Evolutionary conservation across 805 yeast genomes (phyloP).

Genomic region (Nakazawaea ernobii): DNA sequence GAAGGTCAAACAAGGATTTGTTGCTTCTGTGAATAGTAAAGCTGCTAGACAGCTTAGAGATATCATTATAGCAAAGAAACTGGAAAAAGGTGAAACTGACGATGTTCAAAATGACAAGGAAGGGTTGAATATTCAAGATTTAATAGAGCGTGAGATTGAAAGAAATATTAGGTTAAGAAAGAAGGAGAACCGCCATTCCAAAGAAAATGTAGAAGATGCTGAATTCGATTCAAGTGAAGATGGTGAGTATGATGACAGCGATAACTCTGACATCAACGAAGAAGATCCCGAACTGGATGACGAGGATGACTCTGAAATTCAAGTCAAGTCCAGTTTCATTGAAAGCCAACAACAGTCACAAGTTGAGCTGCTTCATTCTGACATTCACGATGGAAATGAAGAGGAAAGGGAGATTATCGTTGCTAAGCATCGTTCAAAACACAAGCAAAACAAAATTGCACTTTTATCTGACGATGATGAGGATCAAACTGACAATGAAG

Average conservation of each 20-base stretch:
- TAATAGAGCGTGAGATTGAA: constrained; percentile 19
- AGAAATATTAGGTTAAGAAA: constrained; percentile 12
- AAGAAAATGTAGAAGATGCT: constrained; percentile 12
- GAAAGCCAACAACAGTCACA: not conserved
- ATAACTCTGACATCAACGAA: constrained; percentile 15
- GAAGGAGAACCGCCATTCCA: constrained; percentile 8
- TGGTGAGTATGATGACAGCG: constrained; percentile 20
- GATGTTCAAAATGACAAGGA: constrained; percentile 6
- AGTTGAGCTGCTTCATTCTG: not conserved
- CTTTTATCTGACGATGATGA: constrained; percentile 14
- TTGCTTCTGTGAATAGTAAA: constrained; percentile 1
- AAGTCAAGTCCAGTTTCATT: constrained; percentile 12
- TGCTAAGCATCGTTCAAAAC: constrained; percentile 5
- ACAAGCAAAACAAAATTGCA: not conserved
- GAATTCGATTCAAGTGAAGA: constrained; percentile 17
- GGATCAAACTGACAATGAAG: constrained; percentile 14
- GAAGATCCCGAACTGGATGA: constrained; percentile 17
- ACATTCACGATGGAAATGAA: constrained; percentile 16
- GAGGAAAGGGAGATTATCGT: constrained; percentile 17
- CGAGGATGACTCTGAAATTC: constrained; percentile 19
- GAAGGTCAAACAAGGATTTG: not conserved
- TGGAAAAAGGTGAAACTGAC: constrained; percentile 5
- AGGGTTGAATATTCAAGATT: constrained; percentile 15
- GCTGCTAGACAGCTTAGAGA: constrained; percentile 14
- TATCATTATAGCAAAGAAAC: constrained; percentile 15